These are phyloP conservation scores for Macadamia integrifolia DNA, from an alignment of 164 flowering plant species.

Conservation along the genomic window DNA sequence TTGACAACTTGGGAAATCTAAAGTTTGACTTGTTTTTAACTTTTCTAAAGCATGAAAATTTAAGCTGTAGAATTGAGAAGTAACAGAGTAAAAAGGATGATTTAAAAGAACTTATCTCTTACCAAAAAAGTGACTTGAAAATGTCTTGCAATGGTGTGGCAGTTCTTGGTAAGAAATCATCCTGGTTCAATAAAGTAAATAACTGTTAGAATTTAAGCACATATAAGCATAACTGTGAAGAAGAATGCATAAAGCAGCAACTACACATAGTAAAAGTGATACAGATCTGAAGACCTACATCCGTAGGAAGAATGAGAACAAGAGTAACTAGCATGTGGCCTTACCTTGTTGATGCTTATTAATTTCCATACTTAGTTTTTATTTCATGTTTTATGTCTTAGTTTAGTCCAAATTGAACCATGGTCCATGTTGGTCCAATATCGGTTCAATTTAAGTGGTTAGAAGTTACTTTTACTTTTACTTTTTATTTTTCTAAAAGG, in stretches of 20 bases:
- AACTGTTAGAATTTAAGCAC: conserved; percentile 1
- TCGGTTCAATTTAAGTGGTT: no score
- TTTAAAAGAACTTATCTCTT: conserved; percentile 35
- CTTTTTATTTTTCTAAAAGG: no score
- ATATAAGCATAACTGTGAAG: background rate
- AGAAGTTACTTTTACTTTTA: no score
- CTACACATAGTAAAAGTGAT: background rate
- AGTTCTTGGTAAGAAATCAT: conserved; percentile 96
- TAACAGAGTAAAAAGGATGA: conserved; percentile 10
- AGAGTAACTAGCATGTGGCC: no score
- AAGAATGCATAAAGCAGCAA: background rate
- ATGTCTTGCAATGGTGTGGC: conserved; percentile 86
- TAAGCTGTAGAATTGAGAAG: background rate
- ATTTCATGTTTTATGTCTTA: no score
- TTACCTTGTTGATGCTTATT: no score
- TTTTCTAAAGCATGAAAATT: background rate
- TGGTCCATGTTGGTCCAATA: no score
- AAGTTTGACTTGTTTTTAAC: background rate
- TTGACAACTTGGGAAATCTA: background rate
- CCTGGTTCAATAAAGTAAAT: conserved; percentile 44
- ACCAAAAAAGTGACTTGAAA: conserved; percentile 96
- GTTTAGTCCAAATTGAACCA: no score
- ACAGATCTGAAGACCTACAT: no score
- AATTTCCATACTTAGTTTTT: no score
- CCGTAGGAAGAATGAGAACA: no score